Evolutionary conservation across 306 rosid species (phyloP).

Genomic region (Cicer cuneatum): DNA sequence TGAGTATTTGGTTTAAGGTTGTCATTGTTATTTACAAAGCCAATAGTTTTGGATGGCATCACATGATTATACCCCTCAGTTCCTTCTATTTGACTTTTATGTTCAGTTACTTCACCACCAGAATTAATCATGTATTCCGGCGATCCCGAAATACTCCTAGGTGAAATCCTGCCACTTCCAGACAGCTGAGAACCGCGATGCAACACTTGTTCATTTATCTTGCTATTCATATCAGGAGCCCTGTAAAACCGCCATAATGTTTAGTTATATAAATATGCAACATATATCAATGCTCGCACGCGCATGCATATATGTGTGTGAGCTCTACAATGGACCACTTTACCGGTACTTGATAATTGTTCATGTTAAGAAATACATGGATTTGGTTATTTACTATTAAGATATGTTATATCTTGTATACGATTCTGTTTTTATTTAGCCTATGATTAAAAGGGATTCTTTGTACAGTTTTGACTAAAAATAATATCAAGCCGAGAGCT

Average conservation of each 20-base stretch:
- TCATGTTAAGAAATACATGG: too few relatives aligned
- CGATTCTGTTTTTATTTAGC: too few relatives aligned
- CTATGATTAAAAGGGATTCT: too few relatives aligned
- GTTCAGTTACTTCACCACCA: conserved; percentile 47
- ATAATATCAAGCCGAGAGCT: too few relatives aligned
- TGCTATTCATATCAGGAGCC: conserved; percentile 53
- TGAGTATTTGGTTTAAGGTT: conserved; percentile 57
- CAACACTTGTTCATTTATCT: conserved; percentile 52
- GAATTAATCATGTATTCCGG: conserved; percentile 45
- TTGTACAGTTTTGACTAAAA: too few relatives aligned
- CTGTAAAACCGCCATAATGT: conserved; percentile 45
- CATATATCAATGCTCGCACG: not conserved
- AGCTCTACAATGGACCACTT: too few relatives aligned
- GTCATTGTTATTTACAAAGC: conserved; percentile 71
- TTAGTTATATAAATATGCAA: conserved; percentile 7
- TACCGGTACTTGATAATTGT: too few relatives aligned
- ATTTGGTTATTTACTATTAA: too few relatives aligned
- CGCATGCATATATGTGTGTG: not conserved
- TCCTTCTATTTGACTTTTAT: conserved; percentile 53
- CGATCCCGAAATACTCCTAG: conserved; percentile 50
- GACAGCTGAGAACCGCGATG: conserved; percentile 50
- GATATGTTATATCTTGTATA: too few relatives aligned
- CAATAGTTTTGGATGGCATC: conserved; percentile 49
- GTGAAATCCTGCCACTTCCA: conserved; percentile 62
- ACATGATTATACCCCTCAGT: conserved; percentile 55